Evolutionary conservation across 2,329 filamentous ascomycete species (phyloP).

Genomic region (Apiospora arundinis): DNA sequence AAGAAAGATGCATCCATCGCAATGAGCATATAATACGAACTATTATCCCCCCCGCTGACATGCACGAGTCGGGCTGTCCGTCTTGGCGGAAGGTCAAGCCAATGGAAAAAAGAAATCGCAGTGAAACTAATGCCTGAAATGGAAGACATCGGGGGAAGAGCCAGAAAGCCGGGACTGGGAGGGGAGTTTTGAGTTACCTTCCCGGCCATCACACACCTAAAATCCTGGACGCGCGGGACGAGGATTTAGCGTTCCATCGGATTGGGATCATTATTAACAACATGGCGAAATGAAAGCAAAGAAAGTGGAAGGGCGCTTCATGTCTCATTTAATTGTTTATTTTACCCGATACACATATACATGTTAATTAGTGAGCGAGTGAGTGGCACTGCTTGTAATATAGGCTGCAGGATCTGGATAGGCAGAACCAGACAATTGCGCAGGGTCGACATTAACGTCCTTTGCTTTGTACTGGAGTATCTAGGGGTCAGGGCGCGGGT

Average conservation of each 20-base stretch:
- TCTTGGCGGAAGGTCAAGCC: not conserved
- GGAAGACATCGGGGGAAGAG: not conserved
- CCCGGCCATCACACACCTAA: not conserved
- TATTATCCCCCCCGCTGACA: not conserved
- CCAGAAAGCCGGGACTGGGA: conserved; percentile 10
- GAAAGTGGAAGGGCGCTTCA: not conserved
- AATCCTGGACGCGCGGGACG: conserved; percentile 1
- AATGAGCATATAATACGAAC: not conserved
- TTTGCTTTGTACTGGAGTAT: too few species aligned
- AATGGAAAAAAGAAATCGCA: conserved; percentile 1
- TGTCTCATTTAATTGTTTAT: not conserved
- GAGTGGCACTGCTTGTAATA: too few species aligned
- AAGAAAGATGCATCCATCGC: too few species aligned
- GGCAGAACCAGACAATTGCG: too few species aligned
- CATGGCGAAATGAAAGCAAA: not conserved
- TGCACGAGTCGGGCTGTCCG: conserved; percentile 6
- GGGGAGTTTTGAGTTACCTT: not conserved
- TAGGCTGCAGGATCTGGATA: too few species aligned
- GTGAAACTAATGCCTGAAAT: not conserved
- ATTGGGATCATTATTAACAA: not conserved
- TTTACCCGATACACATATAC: not conserved
- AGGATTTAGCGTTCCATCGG: conserved; percentile 10
- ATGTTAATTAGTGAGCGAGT: too few species aligned
- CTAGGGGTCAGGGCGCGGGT: too few species aligned
- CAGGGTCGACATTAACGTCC: too few species aligned